phyloP scores from a whole-genome alignment of 345 rosid genomes.

The Eucalyptus albens region DNA sequence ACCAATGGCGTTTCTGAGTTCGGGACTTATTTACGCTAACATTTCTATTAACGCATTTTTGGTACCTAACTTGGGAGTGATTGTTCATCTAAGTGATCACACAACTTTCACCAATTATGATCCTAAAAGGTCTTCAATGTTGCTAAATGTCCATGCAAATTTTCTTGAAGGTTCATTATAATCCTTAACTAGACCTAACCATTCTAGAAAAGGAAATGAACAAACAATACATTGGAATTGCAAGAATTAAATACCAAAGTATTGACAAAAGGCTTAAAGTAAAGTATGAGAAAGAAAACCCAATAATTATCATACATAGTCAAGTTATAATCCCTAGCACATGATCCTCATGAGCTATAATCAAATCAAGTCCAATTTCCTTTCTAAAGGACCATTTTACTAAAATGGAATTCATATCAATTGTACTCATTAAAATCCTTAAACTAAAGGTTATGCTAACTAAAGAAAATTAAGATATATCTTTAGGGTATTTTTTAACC shows the following conservation, averaged over 20 bases:
- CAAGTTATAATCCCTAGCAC: not conserved
- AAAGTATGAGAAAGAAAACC: not conserved
- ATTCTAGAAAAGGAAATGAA: not conserved
- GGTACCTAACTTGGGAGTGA: not conserved
- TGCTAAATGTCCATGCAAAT: not conserved
- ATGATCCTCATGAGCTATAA: not conserved
- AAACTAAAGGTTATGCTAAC: too few species aligned
- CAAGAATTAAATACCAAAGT: too few species aligned
- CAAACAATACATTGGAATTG: not conserved
- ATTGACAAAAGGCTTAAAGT: not conserved
- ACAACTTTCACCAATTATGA: not conserved
- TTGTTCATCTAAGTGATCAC: not conserved
- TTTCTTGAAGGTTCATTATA: not conserved
- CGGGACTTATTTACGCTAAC: accelerated
- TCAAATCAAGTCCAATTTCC: not conserved
- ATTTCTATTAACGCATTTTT: accelerated
- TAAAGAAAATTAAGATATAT: too few species aligned
- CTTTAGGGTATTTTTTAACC: too few species aligned
- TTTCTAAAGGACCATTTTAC: not conserved
- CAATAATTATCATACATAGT: not conserved
- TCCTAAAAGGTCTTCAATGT: not conserved
- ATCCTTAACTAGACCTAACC: too few species aligned
- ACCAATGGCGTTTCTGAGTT: accelerated
- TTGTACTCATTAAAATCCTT: not conserved
- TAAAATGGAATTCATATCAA: not conserved